Evolutionary conservation across 2,329 filamentous ascomycete genomes (phyloP).

Genomic region (Pseudonectria foliicola): DNA sequence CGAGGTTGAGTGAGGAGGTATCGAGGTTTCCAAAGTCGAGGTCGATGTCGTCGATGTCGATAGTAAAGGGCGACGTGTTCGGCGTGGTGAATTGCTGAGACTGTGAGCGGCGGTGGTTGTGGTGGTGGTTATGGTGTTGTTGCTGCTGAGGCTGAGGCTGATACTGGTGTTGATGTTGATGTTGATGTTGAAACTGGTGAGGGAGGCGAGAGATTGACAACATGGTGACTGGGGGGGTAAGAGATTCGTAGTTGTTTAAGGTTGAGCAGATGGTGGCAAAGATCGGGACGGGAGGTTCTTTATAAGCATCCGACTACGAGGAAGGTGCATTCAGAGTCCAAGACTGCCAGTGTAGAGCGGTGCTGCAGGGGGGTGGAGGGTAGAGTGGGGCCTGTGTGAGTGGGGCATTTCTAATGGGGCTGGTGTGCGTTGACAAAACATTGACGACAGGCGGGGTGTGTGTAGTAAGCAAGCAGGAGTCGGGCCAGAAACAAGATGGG

Average conservation of each 20-base stretch:
- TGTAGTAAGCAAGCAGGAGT: too few species aligned
- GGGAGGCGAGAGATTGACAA: conserved; percentile 23
- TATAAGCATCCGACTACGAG: conserved; percentile 12
- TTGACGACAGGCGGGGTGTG: too few species aligned
- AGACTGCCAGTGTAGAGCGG: too few species aligned
- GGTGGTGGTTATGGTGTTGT: conserved; percentile 10
- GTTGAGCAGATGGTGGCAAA: conserved; percentile 18
- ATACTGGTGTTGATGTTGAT: conserved; percentile 23
- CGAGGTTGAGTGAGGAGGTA: conserved; percentile 9
- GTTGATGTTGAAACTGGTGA: conserved; percentile 14
- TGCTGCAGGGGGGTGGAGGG: too few species aligned
- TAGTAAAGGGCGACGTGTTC: too few species aligned
- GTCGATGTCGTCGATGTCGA: neutral
- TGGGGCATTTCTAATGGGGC: too few species aligned
- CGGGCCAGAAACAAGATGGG: too few species aligned
- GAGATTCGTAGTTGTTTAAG: conserved; percentile 14
- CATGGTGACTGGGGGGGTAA: conserved; percentile 19
- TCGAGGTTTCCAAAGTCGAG: conserved; percentile 7
- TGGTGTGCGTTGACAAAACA: too few species aligned
- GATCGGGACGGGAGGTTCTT: conserved; percentile 17
- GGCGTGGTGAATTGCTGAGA: conserved; percentile 4
- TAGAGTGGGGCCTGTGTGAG: too few species aligned
- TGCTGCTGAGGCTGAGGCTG: conserved; percentile 14
- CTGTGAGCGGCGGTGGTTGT: conserved; percentile 7
- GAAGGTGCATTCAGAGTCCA: too few species aligned